Conservation (phyloP, 129 eudicot genomes). For the Flaveria bidentis region DNA sequence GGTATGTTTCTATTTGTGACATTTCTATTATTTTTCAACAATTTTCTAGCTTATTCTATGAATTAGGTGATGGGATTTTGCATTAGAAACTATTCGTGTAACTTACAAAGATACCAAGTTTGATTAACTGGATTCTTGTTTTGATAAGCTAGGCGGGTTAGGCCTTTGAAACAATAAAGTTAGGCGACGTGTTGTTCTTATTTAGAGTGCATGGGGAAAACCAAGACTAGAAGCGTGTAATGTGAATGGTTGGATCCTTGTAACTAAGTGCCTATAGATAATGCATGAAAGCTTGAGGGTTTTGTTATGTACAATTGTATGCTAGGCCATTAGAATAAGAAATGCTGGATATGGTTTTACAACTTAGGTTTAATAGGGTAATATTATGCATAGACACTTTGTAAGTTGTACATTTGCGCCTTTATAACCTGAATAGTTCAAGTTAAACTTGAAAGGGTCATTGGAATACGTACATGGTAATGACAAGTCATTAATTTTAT, state of each 20-base stretch:
- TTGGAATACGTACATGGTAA: constrained; percentile 12
- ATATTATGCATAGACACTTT: neutral
- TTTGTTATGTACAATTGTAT: neutral
- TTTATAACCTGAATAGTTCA: neutral
- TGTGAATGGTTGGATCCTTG: constrained; percentile 7
- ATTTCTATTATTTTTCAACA: too few species aligned
- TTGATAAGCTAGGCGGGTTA: constrained; percentile 23
- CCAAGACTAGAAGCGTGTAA: constrained; percentile 8
- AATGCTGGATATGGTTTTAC: neutral
- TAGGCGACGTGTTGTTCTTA: neutral
- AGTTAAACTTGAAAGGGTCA: constrained; percentile 3
- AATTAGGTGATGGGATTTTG: neutral
- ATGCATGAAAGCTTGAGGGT: constrained; percentile 8
- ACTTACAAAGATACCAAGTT: neutral
- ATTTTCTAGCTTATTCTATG: neutral
- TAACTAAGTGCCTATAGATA: neutral
- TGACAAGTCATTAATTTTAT: constrained; percentile 4
- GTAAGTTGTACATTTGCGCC: constrained; percentile 12
- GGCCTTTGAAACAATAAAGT: constrained; percentile 1
- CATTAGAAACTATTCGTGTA: neutral
- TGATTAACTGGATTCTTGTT: constrained; percentile 5
- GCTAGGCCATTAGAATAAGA: constrained; percentile 6
- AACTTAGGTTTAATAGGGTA: constrained; percentile 13
- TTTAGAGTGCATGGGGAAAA: constrained; percentile 22
- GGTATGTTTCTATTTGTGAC: constrained; percentile 52